Conservation (phyloP, 495 filamentous ascomycete species). For the Penicillium robsamsonii region DNA sequence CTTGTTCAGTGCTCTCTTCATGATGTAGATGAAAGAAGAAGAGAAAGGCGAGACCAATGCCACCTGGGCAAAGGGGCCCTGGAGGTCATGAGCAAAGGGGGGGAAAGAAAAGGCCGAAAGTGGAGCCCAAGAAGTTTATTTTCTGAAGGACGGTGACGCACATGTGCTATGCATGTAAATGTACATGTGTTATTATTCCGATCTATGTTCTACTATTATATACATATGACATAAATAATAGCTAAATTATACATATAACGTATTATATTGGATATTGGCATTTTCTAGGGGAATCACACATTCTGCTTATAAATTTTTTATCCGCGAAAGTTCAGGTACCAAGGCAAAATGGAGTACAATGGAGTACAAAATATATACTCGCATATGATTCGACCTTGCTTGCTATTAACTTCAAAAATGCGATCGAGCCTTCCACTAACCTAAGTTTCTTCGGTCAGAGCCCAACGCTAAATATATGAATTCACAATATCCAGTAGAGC, state of each 20-base stretch:
- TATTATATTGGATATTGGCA: too few species aligned
- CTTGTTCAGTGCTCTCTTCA: conserved; percentile 13
- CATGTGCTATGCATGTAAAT: too few species aligned
- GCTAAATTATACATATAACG: too few species aligned
- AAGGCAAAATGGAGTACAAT: neutral
- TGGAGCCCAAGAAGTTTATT: neutral
- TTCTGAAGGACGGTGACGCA: neutral
- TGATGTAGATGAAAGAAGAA: neutral
- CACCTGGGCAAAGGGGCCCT: neutral
- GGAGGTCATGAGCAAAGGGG: neutral
- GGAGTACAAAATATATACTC: neutral
- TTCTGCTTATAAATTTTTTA: too few species aligned
- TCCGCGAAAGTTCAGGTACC: too few species aligned
- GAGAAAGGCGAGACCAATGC: neutral
- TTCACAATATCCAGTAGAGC: neutral
- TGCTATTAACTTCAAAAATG: neutral
- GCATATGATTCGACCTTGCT: neutral
- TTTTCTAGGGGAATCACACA: too few species aligned
- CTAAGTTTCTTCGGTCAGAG: neutral
- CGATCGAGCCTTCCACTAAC: neutral
- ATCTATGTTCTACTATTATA: too few species aligned
- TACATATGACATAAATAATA: neutral
- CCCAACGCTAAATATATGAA: neutral
- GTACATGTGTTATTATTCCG: too few species aligned
- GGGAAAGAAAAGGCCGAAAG: neutral